Base-by-base conservation (phyloP, 176 grass and related monocot genomes). In the Saccharum officinarum region DNA sequence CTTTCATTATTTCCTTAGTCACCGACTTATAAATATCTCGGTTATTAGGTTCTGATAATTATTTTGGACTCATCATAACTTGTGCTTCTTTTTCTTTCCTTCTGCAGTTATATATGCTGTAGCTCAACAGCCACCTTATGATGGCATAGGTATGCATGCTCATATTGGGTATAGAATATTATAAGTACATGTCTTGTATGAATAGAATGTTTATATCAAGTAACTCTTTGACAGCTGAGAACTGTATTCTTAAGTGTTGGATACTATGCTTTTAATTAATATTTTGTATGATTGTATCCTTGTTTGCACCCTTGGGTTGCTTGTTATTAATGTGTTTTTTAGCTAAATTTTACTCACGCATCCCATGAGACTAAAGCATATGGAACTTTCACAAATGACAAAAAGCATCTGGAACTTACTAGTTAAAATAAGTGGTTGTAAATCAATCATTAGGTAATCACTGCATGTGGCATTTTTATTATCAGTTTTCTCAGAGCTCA, bases 21-120 rank as follows among this genome's bases (percentile, higher is more conserved):
- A 33, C 15, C 25, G 9, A 41, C 41, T 71, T 54, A 34, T 41
- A 30, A 71, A 64, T 65, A 55, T 55, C 52, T 42, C 4, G 0
- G 18, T 40, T 84, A 20, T 71, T 44, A 76, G 26, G 26, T 60
- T 69, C 20, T 16, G 4, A 14, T 25, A 73, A 30, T 38, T 70
- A 42, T 38, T 37, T 82, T 23, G 13, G 82, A 69, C 20, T 37
- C 80, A 52, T 75, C 22, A 65, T 80, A 78, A 79, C 22, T 37
- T 38, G 25, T 85, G 73, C 13, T 72, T 76, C 61, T 37, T 59
- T 67, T 47, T 62, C 61, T 88, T 91, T 74, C 78, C 28, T 76
- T 37, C 62, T 92, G 89, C 92, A 96, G 93, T 92, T 91, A 98
- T 96, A 83, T 98, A 89, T 82, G 81, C 89, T 84, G 84, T 98